Percentiles rank a stretch among this genome's conserved stretches.
These are phyloP conservation scores for Lolium perenne DNA, from an alignment of 176 grass and related monocot genomes.

Conservation along the genomic window DNA sequence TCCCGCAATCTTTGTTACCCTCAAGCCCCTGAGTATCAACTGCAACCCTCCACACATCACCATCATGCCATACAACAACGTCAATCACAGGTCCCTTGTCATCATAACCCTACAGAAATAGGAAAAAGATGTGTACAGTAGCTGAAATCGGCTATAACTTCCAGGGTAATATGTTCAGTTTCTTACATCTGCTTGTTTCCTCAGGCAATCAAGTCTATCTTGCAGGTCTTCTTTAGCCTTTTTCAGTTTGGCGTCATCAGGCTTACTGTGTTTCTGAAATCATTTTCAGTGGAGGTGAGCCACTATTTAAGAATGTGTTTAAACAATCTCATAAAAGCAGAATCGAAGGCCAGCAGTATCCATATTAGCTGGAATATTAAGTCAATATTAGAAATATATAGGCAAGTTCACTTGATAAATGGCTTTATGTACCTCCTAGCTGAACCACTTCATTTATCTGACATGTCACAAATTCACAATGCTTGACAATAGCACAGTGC, in stretches of 20 bases:
- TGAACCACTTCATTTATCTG: constrained; percentile 10
- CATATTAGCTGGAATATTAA: neutral
- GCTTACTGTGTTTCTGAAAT: constrained; percentile 75
- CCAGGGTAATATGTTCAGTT: neutral
- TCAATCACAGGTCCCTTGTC: constrained; percentile 90
- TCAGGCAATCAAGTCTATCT: constrained; percentile 85
- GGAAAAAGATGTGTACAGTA: constrained; percentile 32
- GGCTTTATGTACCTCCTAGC: neutral
- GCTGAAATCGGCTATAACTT: constrained; percentile 32
- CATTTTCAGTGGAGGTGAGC: constrained; percentile 39
- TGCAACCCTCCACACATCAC: constrained; percentile 96
- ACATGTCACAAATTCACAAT: constrained; percentile 7
- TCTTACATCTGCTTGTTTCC: constrained; percentile 93
- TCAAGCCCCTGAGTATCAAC: constrained; percentile 90
- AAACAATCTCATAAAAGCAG: constrained; percentile 8
- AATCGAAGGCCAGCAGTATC: neutral
- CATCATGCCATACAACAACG: constrained; percentile 95
- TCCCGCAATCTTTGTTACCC: constrained; percentile 63
- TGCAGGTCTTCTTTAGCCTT: constrained; percentile 82
- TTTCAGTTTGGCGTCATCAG: constrained; percentile 71
- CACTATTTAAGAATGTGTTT: neutral
- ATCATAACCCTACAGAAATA: constrained; percentile 78
- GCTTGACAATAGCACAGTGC: constrained; percentile 9
- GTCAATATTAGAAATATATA: constrained; percentile 13
- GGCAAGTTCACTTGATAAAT: constrained; percentile 9